Base-by-base conservation (phyloP, 345 rosid species). In the Dipteronia sinensis region DNA sequence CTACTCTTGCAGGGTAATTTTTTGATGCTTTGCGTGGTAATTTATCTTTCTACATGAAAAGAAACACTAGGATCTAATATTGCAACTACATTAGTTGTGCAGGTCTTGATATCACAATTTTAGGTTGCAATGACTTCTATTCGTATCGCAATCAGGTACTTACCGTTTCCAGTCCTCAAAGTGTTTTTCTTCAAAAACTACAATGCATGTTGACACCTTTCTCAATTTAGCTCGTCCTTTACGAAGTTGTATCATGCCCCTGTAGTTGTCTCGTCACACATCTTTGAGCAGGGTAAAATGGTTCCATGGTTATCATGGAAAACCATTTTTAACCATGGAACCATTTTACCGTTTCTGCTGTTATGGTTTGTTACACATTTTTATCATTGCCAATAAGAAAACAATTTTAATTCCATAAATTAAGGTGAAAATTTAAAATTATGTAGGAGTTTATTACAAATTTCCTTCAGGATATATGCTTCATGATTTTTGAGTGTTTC, bases 91-190 rank as follows among this genome's bases (percentile, higher is more conserved):
- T 78, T 76, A 71, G 38, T 71, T 79, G 31, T 85, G 83, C 89
- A 96, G 99, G 99, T 81, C 91, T 96, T 86, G 92, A 92, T 85
- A 88, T 96, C 78, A 92, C 94, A 34, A 82, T 96, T 71, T 87
- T 96, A 81, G 98, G 99, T 74, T 82, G 90, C 87, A 96, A 94
- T 84, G 98, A 96, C 86, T 94, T 94, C 86, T 96, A 96, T 80
- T 96, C 99, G 20, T 96, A 94, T 75, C 87, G 99, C 73, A 92
- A 87, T 83, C 93, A 89, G 95, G 98, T 96, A 76, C 65, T 61
- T 66, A n/a, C 34, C 25, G 38, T 49, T 19, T 16, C 29, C 9
- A 7, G n/a, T 20, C 23, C 11, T 9, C 6, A 4, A 7, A 20
- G 55, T 17, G 11, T 64, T 75, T 56, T 22, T 65, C 20, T 34